Base-by-base conservation (phyloP, 495 filamentous ascomycete species). In the Penicillium pancosmium region DNA sequence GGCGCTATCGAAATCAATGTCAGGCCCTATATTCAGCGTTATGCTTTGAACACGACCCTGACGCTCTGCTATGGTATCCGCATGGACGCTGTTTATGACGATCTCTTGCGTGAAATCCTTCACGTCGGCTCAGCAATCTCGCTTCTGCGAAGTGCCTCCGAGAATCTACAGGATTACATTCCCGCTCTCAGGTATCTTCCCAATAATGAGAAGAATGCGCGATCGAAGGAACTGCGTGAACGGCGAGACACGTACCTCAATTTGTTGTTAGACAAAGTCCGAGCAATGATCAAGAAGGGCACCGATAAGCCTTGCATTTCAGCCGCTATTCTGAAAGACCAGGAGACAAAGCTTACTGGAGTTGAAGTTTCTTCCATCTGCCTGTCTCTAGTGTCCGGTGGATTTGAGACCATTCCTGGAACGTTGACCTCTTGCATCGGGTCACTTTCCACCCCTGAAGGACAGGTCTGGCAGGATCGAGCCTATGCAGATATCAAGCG, bases 401-500 rank as follows among this genome's bases (percentile, higher is more conserved):
- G 81, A 2, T 81, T 82, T 48, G 80, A 82, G 44, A 83, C 80
- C 0, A 79, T 82, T 43, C 78, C 79, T 1, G 79, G 79, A 0
- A 82, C 79, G 0, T 40, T 82, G 27, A 80, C 76, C 7, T 79
- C 75, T 0, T 69, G 67, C 12, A 78, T 83, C 35, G 81, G 79
- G 0, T 81, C 75, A 2, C 65, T 83, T 1, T 73, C 73, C 9
- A 83, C 79, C 0, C 57, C 68, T 0, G 78, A 79, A 43, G 81
- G 81, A 0, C 81, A 83, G 55, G 34, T 63, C 3, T 80, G 73
- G 68, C 81, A 83, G 58, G 77, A 82, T 40, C 69, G 73, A 1
- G 81, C 81, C 2, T 84, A 82, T 38, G 74, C 78, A 46, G 82
- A 83, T 57, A 84, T 86, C 64, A 82, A 78, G 56, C 61, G 74